Evolutionary conservation across 345 rosid genomes (phyloP).

Genomic region (Eucalyptus melliodora): DNA sequence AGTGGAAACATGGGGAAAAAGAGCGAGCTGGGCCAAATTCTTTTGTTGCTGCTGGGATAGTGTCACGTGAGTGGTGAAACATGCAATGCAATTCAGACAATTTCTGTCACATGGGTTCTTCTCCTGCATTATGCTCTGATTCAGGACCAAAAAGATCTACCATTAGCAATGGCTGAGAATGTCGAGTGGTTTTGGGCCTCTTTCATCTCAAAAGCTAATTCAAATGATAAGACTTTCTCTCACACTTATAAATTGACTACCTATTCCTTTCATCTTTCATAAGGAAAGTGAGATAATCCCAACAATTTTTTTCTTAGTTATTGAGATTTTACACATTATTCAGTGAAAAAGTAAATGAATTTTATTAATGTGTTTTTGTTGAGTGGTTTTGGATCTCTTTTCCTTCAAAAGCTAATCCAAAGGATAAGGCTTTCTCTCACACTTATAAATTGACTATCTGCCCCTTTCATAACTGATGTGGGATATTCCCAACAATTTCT

Average conservation of each 20-base stretch:
- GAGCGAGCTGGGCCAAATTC: neutral
- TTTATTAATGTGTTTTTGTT: too few relatives aligned
- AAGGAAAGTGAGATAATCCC: accelerated
- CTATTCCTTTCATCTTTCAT: too few relatives aligned
- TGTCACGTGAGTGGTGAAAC: neutral
- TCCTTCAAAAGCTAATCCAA: accelerated
- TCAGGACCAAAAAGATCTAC: neutral
- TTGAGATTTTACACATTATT: neutral
- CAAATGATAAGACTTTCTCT: accelerated
- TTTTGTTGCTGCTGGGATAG: neutral
- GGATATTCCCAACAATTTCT: accelerated
- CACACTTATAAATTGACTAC: too few relatives aligned
- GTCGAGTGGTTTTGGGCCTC: accelerated
- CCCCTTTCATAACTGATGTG: accelerated
- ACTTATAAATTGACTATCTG: too few relatives aligned
- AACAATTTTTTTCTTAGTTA: neutral
- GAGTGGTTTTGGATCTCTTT: too few relatives aligned
- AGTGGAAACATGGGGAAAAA: neutral
- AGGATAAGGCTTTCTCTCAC: accelerated
- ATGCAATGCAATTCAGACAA: neutral
- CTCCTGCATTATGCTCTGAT: neutral
- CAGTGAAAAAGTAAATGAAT: neutral
- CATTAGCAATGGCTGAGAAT: neutral
- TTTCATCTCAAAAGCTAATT: too few relatives aligned
- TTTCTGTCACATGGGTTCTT: neutral